These are phyloP conservation scores for Alisma plantagoaquatica DNA, from an alignment of 106 monocot species.

Conservation along the genomic window DNA sequence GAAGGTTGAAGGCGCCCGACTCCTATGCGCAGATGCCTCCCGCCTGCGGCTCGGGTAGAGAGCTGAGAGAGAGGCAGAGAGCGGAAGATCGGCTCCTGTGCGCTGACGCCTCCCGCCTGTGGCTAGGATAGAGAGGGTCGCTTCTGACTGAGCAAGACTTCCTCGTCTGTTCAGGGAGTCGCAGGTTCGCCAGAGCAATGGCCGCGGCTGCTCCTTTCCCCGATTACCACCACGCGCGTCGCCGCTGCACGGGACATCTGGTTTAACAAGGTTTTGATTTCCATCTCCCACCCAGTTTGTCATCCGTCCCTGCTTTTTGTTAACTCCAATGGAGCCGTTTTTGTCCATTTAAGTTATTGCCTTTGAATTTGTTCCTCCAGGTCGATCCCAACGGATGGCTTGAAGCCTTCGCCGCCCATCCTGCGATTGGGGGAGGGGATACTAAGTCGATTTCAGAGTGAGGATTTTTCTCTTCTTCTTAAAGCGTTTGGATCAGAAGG, in stretches of 20 bases:
- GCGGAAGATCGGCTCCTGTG: no score
- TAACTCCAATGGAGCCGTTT: not conserved
- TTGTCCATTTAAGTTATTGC: not conserved
- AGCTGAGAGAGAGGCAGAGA: no score
- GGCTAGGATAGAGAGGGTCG: not conserved
- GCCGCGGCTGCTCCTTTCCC: slow-evolving; percentile 20
- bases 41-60: no score
- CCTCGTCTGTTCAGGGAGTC: slow-evolving; percentile 17
- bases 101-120: no score
- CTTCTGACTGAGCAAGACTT: slow-evolving; percentile 4
- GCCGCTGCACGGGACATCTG: slow-evolving; percentile 21
- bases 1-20: no score
- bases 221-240: slow-evolving; percentile 10
- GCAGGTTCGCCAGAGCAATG: slow-evolving; percentile 13
- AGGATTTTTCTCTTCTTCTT: no score
- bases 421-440: slow-evolving; percentile 15
- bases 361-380: slow-evolving; percentile 1
- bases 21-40: no score
- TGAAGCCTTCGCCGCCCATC: slow-evolving; percentile 24
- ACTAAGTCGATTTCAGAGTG: not conserved
- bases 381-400: slow-evolving; percentile 27
- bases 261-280: slow-evolving; percentile 21
- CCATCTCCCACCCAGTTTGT: not conserved
- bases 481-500: not conserved
- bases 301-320: not conserved